phyloP scores from a whole-genome alignment of 208 protist genomes.

The Acanthamoeba divionensis region DNA sequence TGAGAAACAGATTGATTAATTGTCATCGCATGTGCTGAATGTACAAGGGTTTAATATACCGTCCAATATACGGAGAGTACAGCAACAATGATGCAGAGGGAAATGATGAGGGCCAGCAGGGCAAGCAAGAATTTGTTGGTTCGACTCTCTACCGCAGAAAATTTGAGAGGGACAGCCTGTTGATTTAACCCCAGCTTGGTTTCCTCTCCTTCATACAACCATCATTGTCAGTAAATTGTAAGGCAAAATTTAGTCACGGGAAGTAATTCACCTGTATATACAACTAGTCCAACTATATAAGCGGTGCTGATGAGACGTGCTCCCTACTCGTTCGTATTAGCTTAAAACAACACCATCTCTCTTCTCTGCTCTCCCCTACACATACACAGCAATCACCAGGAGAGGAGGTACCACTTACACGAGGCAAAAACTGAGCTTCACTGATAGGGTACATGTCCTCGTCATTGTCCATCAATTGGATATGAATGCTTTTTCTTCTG shows the following conservation, averaged over 20 bases:
- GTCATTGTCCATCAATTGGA: background rate
- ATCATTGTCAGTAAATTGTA: no score
- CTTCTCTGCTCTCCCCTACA: no score
- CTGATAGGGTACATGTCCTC: background rate
- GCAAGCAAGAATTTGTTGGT: conserved; percentile 68
- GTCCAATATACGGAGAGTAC: background rate
- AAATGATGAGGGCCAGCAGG: conserved; percentile 57
- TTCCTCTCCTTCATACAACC: no score
- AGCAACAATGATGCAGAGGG: conserved; percentile 34
- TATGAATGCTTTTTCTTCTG: background rate
- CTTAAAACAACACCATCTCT: background rate
- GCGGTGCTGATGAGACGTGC: conserved; percentile 56
- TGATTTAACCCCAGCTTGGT: conserved; percentile 73
- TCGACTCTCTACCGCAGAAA: conserved; percentile 59
- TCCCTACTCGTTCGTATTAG: background rate
- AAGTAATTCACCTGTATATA: conserved; percentile 67
- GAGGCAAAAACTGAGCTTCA: background rate
- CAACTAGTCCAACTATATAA: conserved; percentile 64
- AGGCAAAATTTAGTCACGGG: background rate
- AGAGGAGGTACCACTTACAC: background rate
- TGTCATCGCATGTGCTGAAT: background rate
- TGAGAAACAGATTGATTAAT: background rate
- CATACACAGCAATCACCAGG: no score
- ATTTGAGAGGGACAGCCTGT: conserved; percentile 57
- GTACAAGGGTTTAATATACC: background rate